Percentiles rank a stretch among this genome's conserved stretches.
Conservation (phyloP, 2,329 filamentous ascomycete species). For the Apiospora koreana region DNA sequence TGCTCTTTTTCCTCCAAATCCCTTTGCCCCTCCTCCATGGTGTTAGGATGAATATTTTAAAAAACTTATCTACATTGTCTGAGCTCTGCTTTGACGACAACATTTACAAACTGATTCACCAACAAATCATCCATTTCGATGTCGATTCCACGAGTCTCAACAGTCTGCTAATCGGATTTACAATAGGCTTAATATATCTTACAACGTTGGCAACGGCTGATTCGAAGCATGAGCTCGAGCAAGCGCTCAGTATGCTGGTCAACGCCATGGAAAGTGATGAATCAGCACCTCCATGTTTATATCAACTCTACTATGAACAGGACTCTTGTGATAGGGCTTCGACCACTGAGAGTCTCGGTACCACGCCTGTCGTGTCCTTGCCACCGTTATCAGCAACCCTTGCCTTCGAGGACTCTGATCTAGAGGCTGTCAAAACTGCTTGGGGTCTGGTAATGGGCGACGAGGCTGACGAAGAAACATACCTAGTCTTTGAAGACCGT, state of each 20-base stretch:
- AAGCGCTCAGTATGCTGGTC: constrained; percentile 26
- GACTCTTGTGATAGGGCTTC: constrained; percentile 29
- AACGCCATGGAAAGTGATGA: constrained; percentile 14
- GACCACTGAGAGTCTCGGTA: constrained; percentile 35
- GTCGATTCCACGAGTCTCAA: neutral
- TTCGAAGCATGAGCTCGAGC: constrained; percentile 32
- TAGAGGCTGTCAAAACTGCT: constrained; percentile 67
- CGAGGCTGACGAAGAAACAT: constrained; percentile 53
- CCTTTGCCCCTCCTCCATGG: constrained; percentile 30
- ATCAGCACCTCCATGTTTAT: constrained; percentile 40
- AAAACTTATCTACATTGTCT: constrained; percentile 99
- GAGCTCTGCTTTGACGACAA: constrained; percentile 83
- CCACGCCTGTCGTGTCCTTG: constrained; percentile 51
- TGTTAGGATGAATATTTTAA: constrained; percentile 79
- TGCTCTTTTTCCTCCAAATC: constrained; percentile 16
- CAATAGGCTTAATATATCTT: constrained; percentile 38
- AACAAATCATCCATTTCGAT: constrained; percentile 30
- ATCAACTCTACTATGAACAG: constrained; percentile 59
- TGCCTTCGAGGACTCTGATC: constrained; percentile 70
- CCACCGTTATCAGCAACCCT: constrained; percentile 63
- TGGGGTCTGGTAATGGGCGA: constrained; percentile 67
- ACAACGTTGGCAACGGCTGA: constrained; percentile 37
- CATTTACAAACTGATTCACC: constrained; percentile 84
- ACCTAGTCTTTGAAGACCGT: constrained; percentile 79
- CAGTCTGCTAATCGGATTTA: neutral